phyloP scores from a whole-genome alignment of 495 filamentous ascomycete genomes.

The Aspergillus hancockii region DNA sequence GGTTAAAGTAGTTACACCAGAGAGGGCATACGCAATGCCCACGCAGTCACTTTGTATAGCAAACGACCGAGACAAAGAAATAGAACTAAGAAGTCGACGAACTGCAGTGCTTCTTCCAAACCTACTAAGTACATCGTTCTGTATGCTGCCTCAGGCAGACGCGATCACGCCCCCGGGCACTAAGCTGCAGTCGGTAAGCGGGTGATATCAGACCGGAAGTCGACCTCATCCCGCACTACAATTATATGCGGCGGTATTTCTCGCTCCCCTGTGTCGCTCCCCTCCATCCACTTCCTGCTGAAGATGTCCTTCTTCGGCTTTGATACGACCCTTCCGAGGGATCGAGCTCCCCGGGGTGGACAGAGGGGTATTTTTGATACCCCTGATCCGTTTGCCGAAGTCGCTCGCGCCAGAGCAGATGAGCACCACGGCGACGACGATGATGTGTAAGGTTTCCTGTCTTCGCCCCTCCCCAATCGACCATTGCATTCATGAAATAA shows the following conservation, averaged over 20 bases:
- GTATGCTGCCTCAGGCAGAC: slow-evolving; percentile 19
- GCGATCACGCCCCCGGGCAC: not conserved
- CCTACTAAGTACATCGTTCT: too few relatives aligned
- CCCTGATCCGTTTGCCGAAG: slow-evolving; percentile 85
- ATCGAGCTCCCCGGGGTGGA: slow-evolving; percentile 54
- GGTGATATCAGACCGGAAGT: slow-evolving; percentile 24
- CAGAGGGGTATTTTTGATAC: slow-evolving; percentile 77
- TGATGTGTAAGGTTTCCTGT: slow-evolving; percentile 63
- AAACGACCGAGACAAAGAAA: not conserved
- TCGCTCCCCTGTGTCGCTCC: slow-evolving; percentile 18
- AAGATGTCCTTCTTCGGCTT: slow-evolving; percentile 89
- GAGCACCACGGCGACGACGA: slow-evolving; percentile 57
- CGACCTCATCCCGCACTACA: slow-evolving; percentile 33
- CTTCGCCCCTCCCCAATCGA: not conserved
- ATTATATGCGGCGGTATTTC: slow-evolving; percentile 25
- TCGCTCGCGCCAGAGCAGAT: slow-evolving; percentile 53
- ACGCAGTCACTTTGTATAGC: not conserved
- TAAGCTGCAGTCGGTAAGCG: slow-evolving; percentile 13
- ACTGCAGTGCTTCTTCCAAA: not conserved
- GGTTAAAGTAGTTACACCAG: not conserved
- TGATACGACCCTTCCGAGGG: slow-evolving; percentile 64
- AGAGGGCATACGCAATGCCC: not conserved
- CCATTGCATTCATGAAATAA: not conserved
- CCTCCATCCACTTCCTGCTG: slow-evolving; percentile 19
- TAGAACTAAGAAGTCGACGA: not conserved